Conservation (phyloP, 2,329 filamentous ascomycete species). For the Allantophomopsis cytisporea region DNA sequence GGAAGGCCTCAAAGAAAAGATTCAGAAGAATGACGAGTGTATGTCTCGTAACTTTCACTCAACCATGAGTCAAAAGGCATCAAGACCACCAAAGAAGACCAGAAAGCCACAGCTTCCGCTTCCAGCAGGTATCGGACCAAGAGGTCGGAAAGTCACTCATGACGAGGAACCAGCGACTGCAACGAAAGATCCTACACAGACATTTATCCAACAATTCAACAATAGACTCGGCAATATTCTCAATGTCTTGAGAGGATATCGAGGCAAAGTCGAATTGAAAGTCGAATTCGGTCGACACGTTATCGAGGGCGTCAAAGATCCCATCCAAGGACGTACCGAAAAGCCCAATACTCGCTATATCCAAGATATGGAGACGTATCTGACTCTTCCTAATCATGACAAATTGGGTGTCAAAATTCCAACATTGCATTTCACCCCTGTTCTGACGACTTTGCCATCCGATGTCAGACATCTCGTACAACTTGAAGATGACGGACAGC, state of each 20-base stretch:
- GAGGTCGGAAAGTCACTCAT: background rate
- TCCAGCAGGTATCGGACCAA: background rate
- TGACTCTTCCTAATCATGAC: background rate
- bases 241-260: conserved; percentile 9
- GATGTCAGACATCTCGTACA: conserved; percentile 12
- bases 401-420: no score
- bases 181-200: background rate
- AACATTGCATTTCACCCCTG: conserved; percentile 10
- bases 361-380: background rate
- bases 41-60: conserved; percentile 8
- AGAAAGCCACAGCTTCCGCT: background rate
- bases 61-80: conserved; percentile 13
- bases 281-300: conserved; percentile 15
- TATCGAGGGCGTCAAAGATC: conserved; percentile 4
- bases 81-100: background rate
- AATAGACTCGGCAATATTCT: conserved; percentile 9
- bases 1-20: no score
- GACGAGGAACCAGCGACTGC: background rate
- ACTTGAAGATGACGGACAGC: conserved; percentile 8
- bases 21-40: conserved; percentile 6
- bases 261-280: conserved; percentile 10
- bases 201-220: conserved; percentile 7
- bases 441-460: conserved; percentile 10
- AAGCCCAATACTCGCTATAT: background rate
- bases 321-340: conserved; percentile 4